These are phyloP conservation scores for Globisporangium alternatum DNA, from an alignment of 352 stramenopile genomes.

Conservation along the genomic window DNA sequence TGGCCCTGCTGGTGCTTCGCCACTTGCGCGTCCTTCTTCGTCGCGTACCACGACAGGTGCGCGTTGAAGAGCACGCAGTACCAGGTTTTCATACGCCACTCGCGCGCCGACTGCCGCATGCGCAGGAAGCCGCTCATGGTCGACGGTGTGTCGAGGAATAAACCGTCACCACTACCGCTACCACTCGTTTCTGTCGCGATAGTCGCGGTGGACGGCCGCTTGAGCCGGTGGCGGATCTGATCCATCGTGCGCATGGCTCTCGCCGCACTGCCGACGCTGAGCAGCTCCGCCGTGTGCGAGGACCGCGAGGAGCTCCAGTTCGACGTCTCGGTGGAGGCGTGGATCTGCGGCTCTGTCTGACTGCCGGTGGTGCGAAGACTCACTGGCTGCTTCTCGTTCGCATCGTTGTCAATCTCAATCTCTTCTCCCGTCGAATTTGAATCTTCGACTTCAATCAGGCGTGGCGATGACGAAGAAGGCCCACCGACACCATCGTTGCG, in stretches of 20 bases:
- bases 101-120: constrained; percentile 25
- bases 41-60: constrained; percentile 29
- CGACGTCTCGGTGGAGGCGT: background rate
- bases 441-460: background rate
- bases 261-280: background rate
- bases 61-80: constrained; percentile 31
- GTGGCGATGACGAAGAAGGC: too few species aligned
- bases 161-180: constrained; percentile 28
- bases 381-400: background rate
- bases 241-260: constrained; percentile 15
- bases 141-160: background rate
- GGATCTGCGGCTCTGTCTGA: background rate
- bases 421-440: background rate
- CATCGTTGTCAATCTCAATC: background rate
- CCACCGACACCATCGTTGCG: too few species aligned
- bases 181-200: constrained; percentile 21
- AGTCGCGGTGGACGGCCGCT: constrained; percentile 19
- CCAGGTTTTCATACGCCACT: constrained; percentile 47
- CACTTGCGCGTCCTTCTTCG: constrained; percentile 27
- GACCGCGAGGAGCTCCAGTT: background rate
- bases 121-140: constrained; percentile 28
- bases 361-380: background rate
- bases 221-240: constrained; percentile 16
- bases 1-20: constrained; percentile 20
- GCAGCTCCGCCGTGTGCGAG: background rate